Evolutionary conservation across 148 eudicot species (phyloP), one percentile per base, ranked within the genome.

Genomic region (Persicaria tinctoria): DNA sequence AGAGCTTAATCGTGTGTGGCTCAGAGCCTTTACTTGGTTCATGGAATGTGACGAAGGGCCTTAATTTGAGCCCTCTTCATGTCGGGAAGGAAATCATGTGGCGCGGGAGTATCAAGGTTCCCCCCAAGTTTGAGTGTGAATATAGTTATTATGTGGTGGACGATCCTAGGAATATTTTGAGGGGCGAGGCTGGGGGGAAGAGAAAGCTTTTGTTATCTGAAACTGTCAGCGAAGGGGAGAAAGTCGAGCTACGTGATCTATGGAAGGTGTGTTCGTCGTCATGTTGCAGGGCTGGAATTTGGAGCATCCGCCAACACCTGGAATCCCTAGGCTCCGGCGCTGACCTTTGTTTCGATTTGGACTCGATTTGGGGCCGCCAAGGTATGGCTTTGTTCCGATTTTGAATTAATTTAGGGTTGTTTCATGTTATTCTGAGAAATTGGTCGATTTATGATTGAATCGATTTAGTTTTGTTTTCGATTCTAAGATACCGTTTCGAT

Each of bases 141-240:
- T 94, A 94, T 75, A 88, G 85, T 72, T 94, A 91, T 68, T 91
- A 90, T 86, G 91, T 94, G 75, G 97, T 94, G 87, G 91, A 91
- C 82, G 96, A 91, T 73, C 79, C 78, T 23, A 94, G 75, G 80
- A 91, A 89, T 82, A 84, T 91, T n/a, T 62, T 90, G 56, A 88
- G 98, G 78, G 82, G 85, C 82, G 98, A 94, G 76, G 82, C 82
- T 84, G 96, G 97, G 75, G 84, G 80, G 75, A 94, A 85, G 81
- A 85, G 97, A 72, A 90, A 87, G 63, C 76, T 94, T 62, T 38
- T 79, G 53, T 72, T 91, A 72, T 87, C 97, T 12, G 82, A 84
- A 8, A 86, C 88, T 38, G 83, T 85, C 75, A 84, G 85, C 50
- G 85, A 85, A 84, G 97, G 93, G 54, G 93, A 86, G 73, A 53